These are phyloP conservation scores for Acephala macrosclerotiorum DNA, from an alignment of 2,329 filamentous ascomycete genomes.

Conservation along the genomic window DNA sequence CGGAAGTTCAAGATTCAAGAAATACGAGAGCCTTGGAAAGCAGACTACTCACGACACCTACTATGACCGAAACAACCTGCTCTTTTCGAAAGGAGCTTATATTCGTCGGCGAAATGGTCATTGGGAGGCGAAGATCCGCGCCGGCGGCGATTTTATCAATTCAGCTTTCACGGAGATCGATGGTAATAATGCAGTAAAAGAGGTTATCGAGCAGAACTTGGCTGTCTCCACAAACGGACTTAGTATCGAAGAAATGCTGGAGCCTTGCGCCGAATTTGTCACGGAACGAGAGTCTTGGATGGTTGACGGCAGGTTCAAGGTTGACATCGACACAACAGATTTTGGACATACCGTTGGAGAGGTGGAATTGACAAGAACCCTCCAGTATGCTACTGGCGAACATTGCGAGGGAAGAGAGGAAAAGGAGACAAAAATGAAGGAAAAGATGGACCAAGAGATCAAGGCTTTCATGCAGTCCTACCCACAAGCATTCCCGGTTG, in stretches of 20 bases:
- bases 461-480: constrained; percentile 25
- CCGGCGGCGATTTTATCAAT: constrained; percentile 23
- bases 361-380: constrained; percentile 25
- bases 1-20: not conserved
- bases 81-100: constrained; percentile 27
- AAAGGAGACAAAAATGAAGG: constrained; percentile 18
- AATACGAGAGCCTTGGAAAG: not conserved
- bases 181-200: constrained; percentile 19
- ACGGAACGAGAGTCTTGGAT: constrained; percentile 28
- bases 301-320: constrained; percentile 26
- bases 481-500: constrained; percentile 25
- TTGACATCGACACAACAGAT: constrained; percentile 27
- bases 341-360: constrained; percentile 31
- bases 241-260: constrained; percentile 22
- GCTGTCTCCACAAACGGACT: constrained; percentile 12
- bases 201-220: constrained; percentile 21
- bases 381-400: not conserved
- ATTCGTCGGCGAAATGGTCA: constrained; percentile 20
- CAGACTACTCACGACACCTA: not conserved
- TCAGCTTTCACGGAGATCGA: constrained; percentile 22
- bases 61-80: not conserved
- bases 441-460: constrained; percentile 27
- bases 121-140: constrained; percentile 25
- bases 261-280: constrained; percentile 27
- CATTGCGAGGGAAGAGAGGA: constrained; percentile 16